Percentiles rank a stretch among this genome's conserved stretches.
These are phyloP conservation scores for Aspergillus bridgeri DNA, from an alignment of 495 filamentous ascomycete species.

Conservation along the genomic window DNA sequence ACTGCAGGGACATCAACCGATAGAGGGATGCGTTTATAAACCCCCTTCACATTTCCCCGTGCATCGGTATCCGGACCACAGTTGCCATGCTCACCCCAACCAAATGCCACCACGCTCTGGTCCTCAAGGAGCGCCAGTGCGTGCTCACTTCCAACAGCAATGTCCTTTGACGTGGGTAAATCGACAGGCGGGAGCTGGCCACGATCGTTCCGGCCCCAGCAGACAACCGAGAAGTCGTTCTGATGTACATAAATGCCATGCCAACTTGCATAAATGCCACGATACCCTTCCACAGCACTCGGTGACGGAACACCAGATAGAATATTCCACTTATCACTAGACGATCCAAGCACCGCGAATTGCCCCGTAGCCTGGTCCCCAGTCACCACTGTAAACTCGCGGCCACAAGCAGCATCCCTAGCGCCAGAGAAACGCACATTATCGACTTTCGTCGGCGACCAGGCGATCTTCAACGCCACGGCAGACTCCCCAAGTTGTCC, in stretches of 20 bases:
- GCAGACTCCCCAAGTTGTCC: conserved; percentile 67
- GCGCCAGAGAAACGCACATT: conserved; percentile 49
- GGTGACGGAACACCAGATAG: conserved; percentile 35
- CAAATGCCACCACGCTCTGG: conserved; percentile 69
- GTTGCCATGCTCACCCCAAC: conserved; percentile 98
- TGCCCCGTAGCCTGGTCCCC: conserved; percentile 51
- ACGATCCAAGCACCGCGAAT: conserved; percentile 58
- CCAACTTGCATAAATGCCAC: conserved; percentile 68
- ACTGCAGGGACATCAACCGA: conserved; percentile 35
- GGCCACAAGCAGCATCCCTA: conserved; percentile 62
- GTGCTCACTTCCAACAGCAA: conserved; percentile 89
- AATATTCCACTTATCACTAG: conserved; percentile 61
- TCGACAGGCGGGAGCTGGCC: conserved; percentile 68
- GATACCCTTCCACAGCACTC: conserved; percentile 24
- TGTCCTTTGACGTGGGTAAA: conserved; percentile 46
- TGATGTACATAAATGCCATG: conserved; percentile 68
- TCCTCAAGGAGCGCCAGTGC: conserved; percentile 61
- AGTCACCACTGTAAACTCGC: conserved; percentile 75
- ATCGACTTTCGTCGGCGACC: conserved; percentile 56
- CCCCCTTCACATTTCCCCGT: conserved; percentile 62
- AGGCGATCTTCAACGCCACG: conserved; percentile 42
- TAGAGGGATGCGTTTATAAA: conserved; percentile 59
- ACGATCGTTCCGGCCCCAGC: conserved; percentile 77
- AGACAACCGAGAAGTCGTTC: conserved; percentile 26
- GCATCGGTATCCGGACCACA: conserved; percentile 66